A percentile compares a stretch with the other conserved stretches of the same genome.
phyloP scores from a whole-genome alignment of 2,329 filamentous ascomycete genomes.

The Aspergillus sp. region DNA sequence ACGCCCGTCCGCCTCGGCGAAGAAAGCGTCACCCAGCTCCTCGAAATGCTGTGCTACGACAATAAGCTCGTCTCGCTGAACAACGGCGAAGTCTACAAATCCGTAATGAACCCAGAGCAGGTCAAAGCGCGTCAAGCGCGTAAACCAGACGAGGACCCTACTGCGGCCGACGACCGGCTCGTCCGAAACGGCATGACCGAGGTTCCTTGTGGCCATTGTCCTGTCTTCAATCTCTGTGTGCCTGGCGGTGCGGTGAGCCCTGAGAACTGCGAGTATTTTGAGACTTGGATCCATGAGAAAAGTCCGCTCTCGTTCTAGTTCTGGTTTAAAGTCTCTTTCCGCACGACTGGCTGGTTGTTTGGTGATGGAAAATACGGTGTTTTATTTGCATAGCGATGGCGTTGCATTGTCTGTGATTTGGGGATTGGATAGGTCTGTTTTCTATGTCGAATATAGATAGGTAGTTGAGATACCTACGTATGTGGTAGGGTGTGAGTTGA shows the following conservation, averaged over 20 bases:
- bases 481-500: no score
- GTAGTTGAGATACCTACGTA: not conserved
- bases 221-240: conserved; percentile 88
- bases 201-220: conserved; percentile 85
- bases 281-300: conserved; percentile 65
- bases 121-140: conserved; percentile 36
- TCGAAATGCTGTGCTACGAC: conserved; percentile 88
- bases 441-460: conserved; percentile 6
- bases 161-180: conserved; percentile 40
- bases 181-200: conserved; percentile 78
- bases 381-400: conserved; percentile 41
- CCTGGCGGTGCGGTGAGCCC: conserved; percentile 89
- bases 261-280: conserved; percentile 87
- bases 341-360: not conserved
- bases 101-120: conserved; percentile 40
- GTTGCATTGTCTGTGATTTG: conserved; percentile 26
- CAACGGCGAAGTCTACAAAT: conserved; percentile 51
- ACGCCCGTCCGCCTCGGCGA: conserved; percentile 69
- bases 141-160: conserved; percentile 29
- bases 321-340: not conserved
- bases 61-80: conserved; percentile 69
- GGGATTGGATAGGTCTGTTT: conserved; percentile 6
- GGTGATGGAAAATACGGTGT: not conserved
- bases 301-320: conserved; percentile 7
- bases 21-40: conserved; percentile 77